Base-by-base conservation (phyloP, 306 rosid genomes). In the Pterocarpus santalinus region DNA sequence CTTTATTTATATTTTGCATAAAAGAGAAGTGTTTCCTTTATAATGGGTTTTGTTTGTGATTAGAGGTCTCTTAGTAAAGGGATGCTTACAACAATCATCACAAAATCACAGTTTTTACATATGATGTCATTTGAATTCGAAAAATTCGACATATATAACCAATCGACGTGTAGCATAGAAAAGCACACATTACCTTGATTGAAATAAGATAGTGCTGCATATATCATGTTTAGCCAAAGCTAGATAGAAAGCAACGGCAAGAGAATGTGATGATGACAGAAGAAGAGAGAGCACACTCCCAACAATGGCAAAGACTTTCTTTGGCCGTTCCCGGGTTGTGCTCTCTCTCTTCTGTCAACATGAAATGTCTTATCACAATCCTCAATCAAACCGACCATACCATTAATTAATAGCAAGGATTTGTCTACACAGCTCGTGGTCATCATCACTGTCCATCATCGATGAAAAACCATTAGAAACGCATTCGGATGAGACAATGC, bases 301-400 rank as follows among this genome's bases (percentile, higher is more conserved):
- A 87, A 78, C 93, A 91, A 73, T 39, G 77, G 67, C 85, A 86
- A 91, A 2, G 88, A 73, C 46, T 82, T 74, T 78, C 85, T 85
- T 70, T 1, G 46, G 86, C 85, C 62, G 82, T 83, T 87, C 83
- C 22, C 52, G 90, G 98, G 87, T 86, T 92, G 93, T 91, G 97
- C 97, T 85, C 92, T 86, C 98, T 92, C 97, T 94, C 98, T 94
- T 94, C 98, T 94, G 97, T 94, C 98, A 94, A 90, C 98, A 88
- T 74, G 57, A 43, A 55, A 2, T 56, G 47, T 22, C 60, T 61
- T 73, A 84, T 70, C 51, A 81, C 15, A 39, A 2, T 49, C 39
- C n/a, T 33, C 77, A 69, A 44, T 63, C 51, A 64, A 43, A 43
- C 49, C 49, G 10, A 43, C 11, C 49, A 43, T 8, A 43, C 49